Evolutionary conservation across 106 monocot genomes (phyloP).

Genomic region (Dioscorea dumetorum): DNA sequence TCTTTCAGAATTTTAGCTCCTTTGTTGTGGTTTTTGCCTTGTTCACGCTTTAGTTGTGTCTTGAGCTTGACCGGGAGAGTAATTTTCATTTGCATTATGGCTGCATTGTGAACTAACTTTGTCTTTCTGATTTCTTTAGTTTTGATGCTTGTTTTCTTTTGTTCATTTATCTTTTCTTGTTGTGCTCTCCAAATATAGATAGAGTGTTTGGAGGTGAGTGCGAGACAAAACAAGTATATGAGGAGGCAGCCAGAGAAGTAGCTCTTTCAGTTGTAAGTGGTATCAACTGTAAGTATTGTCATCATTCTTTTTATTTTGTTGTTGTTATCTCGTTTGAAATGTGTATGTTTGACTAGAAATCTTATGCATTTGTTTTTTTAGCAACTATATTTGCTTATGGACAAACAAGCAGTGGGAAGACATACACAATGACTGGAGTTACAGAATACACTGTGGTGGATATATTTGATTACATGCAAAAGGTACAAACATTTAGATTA

Average conservation of each 20-base stretch:
- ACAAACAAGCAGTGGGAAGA: conserved; percentile 99
- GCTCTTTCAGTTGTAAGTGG: conserved; percentile 91
- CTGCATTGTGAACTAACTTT: too few species aligned
- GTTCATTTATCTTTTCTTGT: too few species aligned
- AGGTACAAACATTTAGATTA: conserved; percentile 27
- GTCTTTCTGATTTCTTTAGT: too few species aligned
- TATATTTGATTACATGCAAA: conserved; percentile 88
- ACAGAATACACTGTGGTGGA: conserved; percentile 80
- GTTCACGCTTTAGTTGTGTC: too few species aligned
- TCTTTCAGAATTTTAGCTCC: too few species aligned
- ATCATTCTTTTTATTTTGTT: too few species aligned
- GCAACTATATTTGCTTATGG: conserved; percentile 98
- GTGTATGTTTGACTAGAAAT: too few species aligned
- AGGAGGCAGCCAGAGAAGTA: conserved; percentile 82
- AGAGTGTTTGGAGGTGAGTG: conserved; percentile 69
- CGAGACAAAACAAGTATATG: conserved; percentile 71
- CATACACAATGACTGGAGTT: conserved; percentile 95
- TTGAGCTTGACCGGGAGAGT: too few species aligned
- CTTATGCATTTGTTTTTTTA: conserved; percentile 8
- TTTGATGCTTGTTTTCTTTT: too few species aligned
- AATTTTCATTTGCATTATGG: too few species aligned
- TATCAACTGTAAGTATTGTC: conserved; percentile 64
- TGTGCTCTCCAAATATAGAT: conserved; percentile 29
- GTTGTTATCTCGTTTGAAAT: too few species aligned
- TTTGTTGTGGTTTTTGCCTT: too few species aligned